These are phyloP conservation scores for Anaeromyces robustus DNA, from an alignment of 192 early-diverging fungal genomes.

Conservation along the genomic window DNA sequence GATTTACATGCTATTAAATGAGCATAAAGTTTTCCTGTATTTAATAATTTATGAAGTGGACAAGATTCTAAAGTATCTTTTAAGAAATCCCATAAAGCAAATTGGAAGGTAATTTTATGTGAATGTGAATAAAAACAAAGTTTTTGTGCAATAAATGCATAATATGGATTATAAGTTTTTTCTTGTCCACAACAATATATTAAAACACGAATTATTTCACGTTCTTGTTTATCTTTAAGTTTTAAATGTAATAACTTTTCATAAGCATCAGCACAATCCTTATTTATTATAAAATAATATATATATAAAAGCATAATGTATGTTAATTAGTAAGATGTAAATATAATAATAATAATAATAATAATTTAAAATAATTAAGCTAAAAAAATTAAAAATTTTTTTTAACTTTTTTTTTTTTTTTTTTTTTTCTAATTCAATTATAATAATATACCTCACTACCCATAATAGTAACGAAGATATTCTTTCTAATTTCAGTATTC, in stretches of 20 bases:
- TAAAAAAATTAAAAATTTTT: too few species aligned
- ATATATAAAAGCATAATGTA: too few species aligned
- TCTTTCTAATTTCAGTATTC: conserved; percentile 89
- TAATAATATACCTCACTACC: conserved; percentile 75
- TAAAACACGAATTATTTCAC: conserved; percentile 85
- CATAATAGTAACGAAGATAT: conserved; percentile 84
- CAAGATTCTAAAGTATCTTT: conserved; percentile 22
- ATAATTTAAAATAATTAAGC: too few species aligned
- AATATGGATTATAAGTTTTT: conserved; percentile 83
- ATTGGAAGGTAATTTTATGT: conserved; percentile 85
- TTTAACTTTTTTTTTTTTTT: too few species aligned
- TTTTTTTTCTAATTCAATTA: too few species aligned
- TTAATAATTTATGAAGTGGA: conserved; percentile 56
- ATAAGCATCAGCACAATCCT: conserved; percentile 87
- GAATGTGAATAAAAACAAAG: conserved; percentile 62
- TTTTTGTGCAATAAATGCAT: conserved; percentile 65
- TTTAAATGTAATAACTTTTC: conserved; percentile 67
- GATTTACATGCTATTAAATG: conserved; percentile 52
- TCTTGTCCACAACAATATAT: conserved; percentile 81
- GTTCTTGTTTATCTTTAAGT: conserved; percentile 81
- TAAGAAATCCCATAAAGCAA: conserved; percentile 87
- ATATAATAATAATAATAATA: too few species aligned
- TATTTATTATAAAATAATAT: conserved; percentile 4
- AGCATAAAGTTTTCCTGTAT: conserved; percentile 75
- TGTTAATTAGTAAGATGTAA: too few species aligned